Conservation (phyloP, 2,329 filamentous ascomycete species). For the Byssochlamys sp. region DNA sequence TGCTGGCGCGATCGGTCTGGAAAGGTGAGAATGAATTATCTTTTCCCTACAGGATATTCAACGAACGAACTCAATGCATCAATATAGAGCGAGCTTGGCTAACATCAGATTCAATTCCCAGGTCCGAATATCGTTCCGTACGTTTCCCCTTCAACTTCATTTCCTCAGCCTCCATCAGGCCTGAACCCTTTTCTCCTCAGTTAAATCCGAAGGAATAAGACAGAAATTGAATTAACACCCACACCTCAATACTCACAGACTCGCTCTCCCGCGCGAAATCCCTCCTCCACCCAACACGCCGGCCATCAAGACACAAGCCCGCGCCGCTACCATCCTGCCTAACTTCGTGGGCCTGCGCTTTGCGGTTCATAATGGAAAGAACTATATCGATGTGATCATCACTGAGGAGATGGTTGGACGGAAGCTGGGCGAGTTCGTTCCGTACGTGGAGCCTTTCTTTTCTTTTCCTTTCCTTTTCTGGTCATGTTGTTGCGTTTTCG, state of each 20-base stretch:
- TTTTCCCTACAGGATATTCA: neutral
- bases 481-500: neutral
- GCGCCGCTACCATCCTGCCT: conserved; percentile 78
- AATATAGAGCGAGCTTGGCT: neutral
- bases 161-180: neutral
- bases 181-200: too few species aligned
- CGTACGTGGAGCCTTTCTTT: conserved; percentile 48
- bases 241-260: conserved; percentile 17
- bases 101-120: conserved; percentile 23
- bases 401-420: conserved; percentile 95
- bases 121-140: conserved; percentile 64
- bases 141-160: conserved; percentile 21
- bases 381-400: conserved; percentile 69
- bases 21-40: conserved; percentile 52
- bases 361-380: conserved; percentile 84
- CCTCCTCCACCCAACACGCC: conserved; percentile 53
- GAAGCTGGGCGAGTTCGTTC: conserved; percentile 84
- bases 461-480: neutral
- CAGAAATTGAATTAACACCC: neutral
- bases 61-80: neutral
- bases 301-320: conserved; percentile 77
- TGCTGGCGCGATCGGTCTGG: conserved; percentile 72
- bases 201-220: neutral
- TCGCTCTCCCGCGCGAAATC: conserved; percentile 31
- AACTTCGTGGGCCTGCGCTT: conserved; percentile 86